Evolutionary conservation across 306 rosid species (phyloP), one percentile per base, ranked within the genome.

Genomic region (Sicyos edulis): DNA sequence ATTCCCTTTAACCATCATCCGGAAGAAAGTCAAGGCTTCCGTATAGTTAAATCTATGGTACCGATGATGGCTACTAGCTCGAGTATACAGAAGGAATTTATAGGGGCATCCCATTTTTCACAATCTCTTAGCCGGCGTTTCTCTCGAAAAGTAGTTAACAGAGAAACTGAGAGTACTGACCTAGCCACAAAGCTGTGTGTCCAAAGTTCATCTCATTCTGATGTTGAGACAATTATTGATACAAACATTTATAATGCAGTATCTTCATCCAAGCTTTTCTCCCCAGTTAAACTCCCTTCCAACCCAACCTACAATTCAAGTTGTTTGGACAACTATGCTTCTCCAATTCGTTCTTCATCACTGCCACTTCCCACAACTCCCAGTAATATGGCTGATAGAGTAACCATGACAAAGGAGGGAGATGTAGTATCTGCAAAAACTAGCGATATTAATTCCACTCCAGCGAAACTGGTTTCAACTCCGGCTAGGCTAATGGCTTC

Each of bases 401-500:
- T 71, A 32, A 9, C 19, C 70, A 11, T 52, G 20, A 75, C 80
- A n/a, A n/a, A n/a, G 54, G 79, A 76, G n/a, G 79, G 80, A 37
- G 79, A 83, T 61, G 75, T 51, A 3, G 60, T 72, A 57, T 54
- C 71, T 19, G 24, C 66, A 8, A 70, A 77, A 61, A 24, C 10
- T 65, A 69, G 66, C 56, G 56, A 40, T 29, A 11, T 71, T n/a
- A 37, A 79, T 32, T 85, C 85, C 4, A 84, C 89, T 65, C 95
- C 96, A n/a, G 85, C 51, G 71, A 85, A 86, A 81, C 72, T 40
- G 77, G 73, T 72, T 21, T 81, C 77, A 51, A 88, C 89, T 60
- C 92, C 96, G 7, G 73, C 74, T 32, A 78, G 84, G 77, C 74
- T 86, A 74, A 86, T 90, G 97, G 54, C 78, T 57, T 82, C 19